These are phyloP conservation scores for Zymoseptoria crescenta DNA, from an alignment of 2,329 filamentous ascomycete species.

Conservation along the genomic window DNA sequence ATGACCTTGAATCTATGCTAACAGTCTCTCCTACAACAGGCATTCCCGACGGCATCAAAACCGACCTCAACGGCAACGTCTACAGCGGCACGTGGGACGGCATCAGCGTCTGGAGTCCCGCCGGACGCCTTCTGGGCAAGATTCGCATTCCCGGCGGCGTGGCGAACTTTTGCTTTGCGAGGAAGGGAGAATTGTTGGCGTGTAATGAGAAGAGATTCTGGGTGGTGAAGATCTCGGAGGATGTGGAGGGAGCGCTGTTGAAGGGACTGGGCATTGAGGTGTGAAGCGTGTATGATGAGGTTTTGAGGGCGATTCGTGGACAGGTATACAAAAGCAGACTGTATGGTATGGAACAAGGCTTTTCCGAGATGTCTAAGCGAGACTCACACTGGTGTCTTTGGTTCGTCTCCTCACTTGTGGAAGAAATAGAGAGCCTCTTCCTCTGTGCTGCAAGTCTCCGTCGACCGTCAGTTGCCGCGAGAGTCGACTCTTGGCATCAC, in stretches of 20 bases:
- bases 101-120: conserved; percentile 46
- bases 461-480: too few relatives aligned
- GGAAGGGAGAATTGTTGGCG: conserved; percentile 20
- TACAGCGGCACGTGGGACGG: conserved; percentile 50
- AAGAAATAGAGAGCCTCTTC: too few relatives aligned
- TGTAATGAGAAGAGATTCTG: conserved; percentile 23
- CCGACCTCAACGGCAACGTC: conserved; percentile 48
- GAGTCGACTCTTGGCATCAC: too few relatives aligned
- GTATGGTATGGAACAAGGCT: too few relatives aligned
- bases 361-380: too few relatives aligned
- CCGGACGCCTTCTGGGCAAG: conserved; percentile 48
- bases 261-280: conserved; percentile 22
- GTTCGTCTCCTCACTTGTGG: too few relatives aligned
- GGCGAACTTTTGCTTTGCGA: conserved; percentile 29
- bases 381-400: too few relatives aligned
- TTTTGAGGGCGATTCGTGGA: too few relatives aligned
- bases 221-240: conserved; percentile 15
- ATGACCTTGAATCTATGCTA: background rate
- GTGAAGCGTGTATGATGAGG: too few relatives aligned
- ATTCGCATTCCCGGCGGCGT: conserved; percentile 42
- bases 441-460: too few relatives aligned
- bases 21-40: conserved; percentile 25
- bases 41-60: conserved; percentile 53
- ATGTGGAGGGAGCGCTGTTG: conserved; percentile 21
- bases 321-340: too few relatives aligned